phyloP scores from a whole-genome alignment of 345 rosid species.

The Nephelium lappaceum region DNA sequence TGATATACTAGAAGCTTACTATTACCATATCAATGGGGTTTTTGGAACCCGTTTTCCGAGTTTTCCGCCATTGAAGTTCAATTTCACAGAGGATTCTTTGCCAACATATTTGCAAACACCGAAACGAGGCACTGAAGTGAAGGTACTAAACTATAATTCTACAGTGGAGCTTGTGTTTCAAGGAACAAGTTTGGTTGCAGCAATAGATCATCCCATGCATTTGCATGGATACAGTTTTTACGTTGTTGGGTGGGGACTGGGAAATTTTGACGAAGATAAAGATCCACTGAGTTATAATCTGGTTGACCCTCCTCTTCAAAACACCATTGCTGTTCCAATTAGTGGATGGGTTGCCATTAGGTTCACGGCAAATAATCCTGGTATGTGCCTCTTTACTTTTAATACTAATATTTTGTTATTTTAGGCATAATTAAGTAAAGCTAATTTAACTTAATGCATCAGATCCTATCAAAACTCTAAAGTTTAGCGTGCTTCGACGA shows the following conservation, averaged over 20 bases:
- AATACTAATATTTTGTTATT: no score
- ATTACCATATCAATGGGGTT: conserved; percentile 21
- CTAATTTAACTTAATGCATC: no score
- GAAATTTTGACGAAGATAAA: conserved; percentile 38
- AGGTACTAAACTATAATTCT: conserved; percentile 23
- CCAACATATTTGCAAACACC: neutral
- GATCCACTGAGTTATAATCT: conserved; percentile 42
- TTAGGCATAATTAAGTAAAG: no score
- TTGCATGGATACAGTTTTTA: conserved; percentile 53
- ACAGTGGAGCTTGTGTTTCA: conserved; percentile 47
- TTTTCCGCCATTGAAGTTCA: conserved; percentile 30
- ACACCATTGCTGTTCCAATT: conserved; percentile 43
- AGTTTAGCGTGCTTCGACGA: no score
- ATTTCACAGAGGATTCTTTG: conserved; percentile 21
- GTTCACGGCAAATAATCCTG: conserved; percentile 43
- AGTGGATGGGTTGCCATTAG: conserved; percentile 49
- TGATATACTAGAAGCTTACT: conserved; percentile 49
- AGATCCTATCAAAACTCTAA: no score
- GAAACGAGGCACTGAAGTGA: conserved; percentile 27
- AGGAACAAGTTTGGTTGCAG: conserved; percentile 42
- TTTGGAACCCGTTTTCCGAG: conserved; percentile 31
- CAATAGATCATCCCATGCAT: conserved; percentile 52
- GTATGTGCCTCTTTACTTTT: conserved; percentile 11
- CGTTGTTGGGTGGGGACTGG: conserved; percentile 53
- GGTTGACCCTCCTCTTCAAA: conserved; percentile 40